Evolutionary conservation across 139 green algal species (phyloP).

Genomic region (Coelastrella sp.): DNA sequence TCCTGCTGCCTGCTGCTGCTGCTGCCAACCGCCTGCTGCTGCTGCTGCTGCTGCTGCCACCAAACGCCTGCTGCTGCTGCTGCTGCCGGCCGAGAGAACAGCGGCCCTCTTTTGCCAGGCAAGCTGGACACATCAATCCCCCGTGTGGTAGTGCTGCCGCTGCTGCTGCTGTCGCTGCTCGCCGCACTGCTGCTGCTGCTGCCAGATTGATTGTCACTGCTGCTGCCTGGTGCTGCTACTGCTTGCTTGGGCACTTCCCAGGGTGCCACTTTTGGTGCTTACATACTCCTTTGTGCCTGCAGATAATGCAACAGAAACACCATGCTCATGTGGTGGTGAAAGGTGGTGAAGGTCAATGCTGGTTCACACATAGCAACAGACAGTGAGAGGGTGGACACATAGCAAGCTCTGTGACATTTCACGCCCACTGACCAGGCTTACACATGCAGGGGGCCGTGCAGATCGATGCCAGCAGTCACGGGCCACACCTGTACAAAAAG

Average conservation of each 20-base stretch:
- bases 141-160: constrained; percentile 5
- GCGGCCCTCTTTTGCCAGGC: constrained; percentile 18
- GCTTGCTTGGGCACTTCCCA: constrained; percentile 17
- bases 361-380: too few relatives aligned
- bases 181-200: neutral
- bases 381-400: too few relatives aligned
- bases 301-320: neutral
- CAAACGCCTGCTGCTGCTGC: neutral
- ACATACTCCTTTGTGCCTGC: neutral
- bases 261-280: neutral
- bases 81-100: neutral
- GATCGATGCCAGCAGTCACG: too few relatives aligned
- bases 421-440: too few relatives aligned
- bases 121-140: neutral
- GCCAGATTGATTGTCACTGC: neutral
- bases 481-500: too few relatives aligned
- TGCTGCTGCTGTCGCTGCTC: neutral
- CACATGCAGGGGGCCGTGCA: too few relatives aligned
- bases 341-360: neutral
- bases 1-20: neutral
- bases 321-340: neutral
- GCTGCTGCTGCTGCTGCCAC: constrained; percentile 12
- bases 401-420: too few relatives aligned
- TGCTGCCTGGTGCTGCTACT: neutral
- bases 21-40: neutral